Conservation (phyloP, 2,329 filamentous ascomycete genomes). For the Cladosporium sp. region DNA sequence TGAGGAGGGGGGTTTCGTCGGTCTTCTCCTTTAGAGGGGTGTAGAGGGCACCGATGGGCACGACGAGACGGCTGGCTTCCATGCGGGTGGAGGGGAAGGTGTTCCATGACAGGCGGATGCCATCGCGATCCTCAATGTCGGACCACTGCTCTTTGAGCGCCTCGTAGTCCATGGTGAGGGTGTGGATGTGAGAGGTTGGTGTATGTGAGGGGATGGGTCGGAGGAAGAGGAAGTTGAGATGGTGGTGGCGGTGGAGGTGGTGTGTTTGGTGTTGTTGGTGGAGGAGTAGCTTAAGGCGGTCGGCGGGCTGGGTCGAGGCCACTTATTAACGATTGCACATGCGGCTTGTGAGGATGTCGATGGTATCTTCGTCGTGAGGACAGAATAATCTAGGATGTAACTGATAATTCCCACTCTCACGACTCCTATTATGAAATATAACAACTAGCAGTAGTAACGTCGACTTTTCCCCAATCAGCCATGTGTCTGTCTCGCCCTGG, state of each 20-base stretch:
- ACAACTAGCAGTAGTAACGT: neutral
- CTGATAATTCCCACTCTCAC: no score
- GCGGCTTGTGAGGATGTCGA: no score
- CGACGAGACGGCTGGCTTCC: conserved; percentile 51
- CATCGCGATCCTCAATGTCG: conserved; percentile 94
- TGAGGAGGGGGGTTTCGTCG: conserved; percentile 72
- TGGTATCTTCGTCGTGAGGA: no score
- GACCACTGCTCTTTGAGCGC: conserved; percentile 93
- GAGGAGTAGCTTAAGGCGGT: conserved; percentile 10
- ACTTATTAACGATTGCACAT: conserved; percentile 16
- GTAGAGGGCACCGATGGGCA: conserved; percentile 93
- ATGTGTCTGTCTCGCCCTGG: neutral
- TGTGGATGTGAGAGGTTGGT: conserved; percentile 4
- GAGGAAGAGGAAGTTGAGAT: conserved; percentile 7
- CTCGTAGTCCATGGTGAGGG: conserved; percentile 77
- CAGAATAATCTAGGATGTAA: no score
- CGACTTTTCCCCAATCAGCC: neutral
- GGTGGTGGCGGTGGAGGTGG: conserved; percentile 4
- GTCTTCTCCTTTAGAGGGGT: conserved; percentile 94
- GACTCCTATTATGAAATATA: no score
- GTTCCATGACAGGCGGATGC: conserved; percentile 95
- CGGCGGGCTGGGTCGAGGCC: conserved; percentile 11
- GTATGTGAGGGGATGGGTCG: conserved; percentile 11
- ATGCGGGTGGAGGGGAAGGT: conserved; percentile 97
- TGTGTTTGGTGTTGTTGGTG: conserved; percentile 9